These are phyloP conservation scores for Hordeum pubiflorum DNA, from an alignment of 202 grass and related monocot species.

Conservation along the genomic window DNA sequence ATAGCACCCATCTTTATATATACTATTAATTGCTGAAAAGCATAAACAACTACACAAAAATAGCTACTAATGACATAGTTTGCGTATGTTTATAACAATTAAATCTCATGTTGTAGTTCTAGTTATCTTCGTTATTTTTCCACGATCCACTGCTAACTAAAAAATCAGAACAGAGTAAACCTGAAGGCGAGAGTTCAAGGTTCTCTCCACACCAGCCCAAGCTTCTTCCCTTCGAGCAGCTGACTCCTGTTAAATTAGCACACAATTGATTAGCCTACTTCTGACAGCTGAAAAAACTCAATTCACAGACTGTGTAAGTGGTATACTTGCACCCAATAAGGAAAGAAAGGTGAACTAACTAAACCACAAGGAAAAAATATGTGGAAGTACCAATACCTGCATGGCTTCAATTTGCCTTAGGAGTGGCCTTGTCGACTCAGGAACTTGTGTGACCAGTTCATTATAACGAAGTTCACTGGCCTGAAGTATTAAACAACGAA, in stretches of 20 bases:
- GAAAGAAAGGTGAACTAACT: conserved; percentile 8
- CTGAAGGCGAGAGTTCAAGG: conserved; percentile 90
- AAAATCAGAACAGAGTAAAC: conserved; percentile 34
- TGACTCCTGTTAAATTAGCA: conserved; percentile 70
- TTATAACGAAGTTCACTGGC: conserved; percentile 92
- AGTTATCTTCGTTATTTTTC: background rate
- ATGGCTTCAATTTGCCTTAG: conserved; percentile 98
- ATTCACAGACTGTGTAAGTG: background rate
- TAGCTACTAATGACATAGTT: background rate
- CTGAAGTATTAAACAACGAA: conserved; percentile 37
- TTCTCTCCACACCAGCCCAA: conserved; percentile 89
- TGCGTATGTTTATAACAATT: background rate
- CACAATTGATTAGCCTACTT: conserved; percentile 14
- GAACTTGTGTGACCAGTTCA: conserved; percentile 96
- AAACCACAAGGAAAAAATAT: conserved; percentile 3
- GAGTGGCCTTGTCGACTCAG: conserved; percentile 91
- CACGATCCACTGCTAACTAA: background rate
- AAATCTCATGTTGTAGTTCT: background rate
- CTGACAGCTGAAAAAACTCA: background rate
- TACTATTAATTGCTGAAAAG: background rate
- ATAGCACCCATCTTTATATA: background rate
- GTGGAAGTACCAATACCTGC: conserved; percentile 56
- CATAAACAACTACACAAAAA: background rate
- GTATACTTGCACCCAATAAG: background rate
- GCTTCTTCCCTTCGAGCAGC: conserved; percentile 85